These are phyloP conservation scores for Gymnopilus junonius DNA, from an alignment of 768 basidiomycete genomes.

Conservation along the genomic window DNA sequence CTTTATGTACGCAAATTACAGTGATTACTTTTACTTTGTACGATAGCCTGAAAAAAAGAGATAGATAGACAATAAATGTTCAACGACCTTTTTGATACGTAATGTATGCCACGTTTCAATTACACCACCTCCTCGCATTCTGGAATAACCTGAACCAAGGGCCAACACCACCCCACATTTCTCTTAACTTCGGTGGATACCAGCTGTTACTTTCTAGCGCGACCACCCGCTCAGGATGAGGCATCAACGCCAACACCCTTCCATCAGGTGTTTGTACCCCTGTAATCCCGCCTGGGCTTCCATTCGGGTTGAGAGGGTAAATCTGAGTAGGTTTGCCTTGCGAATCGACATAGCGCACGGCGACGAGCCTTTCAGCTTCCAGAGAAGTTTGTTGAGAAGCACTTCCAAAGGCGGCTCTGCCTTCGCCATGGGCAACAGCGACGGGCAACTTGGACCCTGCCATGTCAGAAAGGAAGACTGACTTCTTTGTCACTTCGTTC, in stretches of 20 bases:
- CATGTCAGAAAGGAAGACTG: constrained; percentile 91
- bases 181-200: constrained; percentile 67
- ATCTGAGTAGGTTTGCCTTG: constrained; percentile 64
- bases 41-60: too few species aligned
- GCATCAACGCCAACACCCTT: constrained; percentile 95
- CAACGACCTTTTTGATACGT: not conserved
- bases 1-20: too few species aligned
- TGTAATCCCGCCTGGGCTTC: constrained; percentile 83
- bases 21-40: too few species aligned
- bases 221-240: constrained; percentile 91
- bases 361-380: constrained; percentile 59
- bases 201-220: constrained; percentile 89
- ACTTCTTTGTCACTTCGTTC: constrained; percentile 53
- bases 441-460: constrained; percentile 87
- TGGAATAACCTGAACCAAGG: constrained; percentile 98
- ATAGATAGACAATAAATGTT: constrained; percentile 40
- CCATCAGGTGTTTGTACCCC: constrained; percentile 89
- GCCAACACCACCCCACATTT: constrained; percentile 74
- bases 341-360: constrained; percentile 83
- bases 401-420: constrained; percentile 45
- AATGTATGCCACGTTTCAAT: not conserved
- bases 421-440: constrained; percentile 88
- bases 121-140: constrained; percentile 79
- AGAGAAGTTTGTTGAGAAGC: constrained; percentile 38
- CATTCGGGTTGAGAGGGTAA: constrained; percentile 88